These are phyloP conservation scores for Microbotryum silenes-acaulis DNA, from an alignment of 1,284 basidiomycete species.

Conservation along the genomic window DNA sequence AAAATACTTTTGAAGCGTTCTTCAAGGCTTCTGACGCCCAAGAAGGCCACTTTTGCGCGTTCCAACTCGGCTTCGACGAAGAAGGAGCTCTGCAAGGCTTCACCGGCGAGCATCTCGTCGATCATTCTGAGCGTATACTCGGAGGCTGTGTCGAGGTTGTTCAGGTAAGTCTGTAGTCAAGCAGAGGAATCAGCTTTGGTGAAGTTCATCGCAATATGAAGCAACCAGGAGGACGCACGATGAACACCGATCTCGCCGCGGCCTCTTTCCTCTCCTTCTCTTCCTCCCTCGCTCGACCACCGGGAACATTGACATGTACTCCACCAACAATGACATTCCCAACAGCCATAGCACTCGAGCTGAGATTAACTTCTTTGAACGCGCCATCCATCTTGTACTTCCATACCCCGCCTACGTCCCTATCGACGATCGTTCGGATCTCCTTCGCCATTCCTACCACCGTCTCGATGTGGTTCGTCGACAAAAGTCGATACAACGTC, in stretches of 20 bases:
- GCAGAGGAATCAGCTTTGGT: neutral
- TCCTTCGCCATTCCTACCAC: conserved; percentile 56
- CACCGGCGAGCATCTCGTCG: conserved; percentile 56
- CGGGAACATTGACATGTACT: conserved; percentile 43
- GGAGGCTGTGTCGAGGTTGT: conserved; percentile 79
- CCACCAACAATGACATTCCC: too few relatives aligned
- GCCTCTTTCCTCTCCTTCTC: conserved; percentile 64
- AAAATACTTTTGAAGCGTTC: conserved; percentile 61
- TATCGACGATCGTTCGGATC: conserved; percentile 65
- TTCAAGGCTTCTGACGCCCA: conserved; percentile 50
- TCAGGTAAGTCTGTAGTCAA: conserved; percentile 61
- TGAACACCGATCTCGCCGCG: conserved; percentile 67
- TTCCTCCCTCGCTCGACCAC: conserved; percentile 40
- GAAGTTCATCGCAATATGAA: neutral
- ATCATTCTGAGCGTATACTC: conserved; percentile 75
- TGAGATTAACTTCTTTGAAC: conserved; percentile 47
- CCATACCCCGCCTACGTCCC: conserved; percentile 68
- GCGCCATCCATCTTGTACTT: conserved; percentile 77
- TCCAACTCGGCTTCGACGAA: conserved; percentile 58
- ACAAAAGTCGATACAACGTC: conserved; percentile 64
- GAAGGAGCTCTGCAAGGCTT: conserved; percentile 54
- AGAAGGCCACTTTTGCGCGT: conserved; percentile 46
- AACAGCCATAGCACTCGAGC: too few relatives aligned
- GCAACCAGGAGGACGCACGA: conserved; percentile 51
- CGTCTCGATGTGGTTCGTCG: conserved; percentile 52